Conservation (phyloP, 2,329 filamentous ascomycete genomes). For the Fusarium sp. region DNA sequence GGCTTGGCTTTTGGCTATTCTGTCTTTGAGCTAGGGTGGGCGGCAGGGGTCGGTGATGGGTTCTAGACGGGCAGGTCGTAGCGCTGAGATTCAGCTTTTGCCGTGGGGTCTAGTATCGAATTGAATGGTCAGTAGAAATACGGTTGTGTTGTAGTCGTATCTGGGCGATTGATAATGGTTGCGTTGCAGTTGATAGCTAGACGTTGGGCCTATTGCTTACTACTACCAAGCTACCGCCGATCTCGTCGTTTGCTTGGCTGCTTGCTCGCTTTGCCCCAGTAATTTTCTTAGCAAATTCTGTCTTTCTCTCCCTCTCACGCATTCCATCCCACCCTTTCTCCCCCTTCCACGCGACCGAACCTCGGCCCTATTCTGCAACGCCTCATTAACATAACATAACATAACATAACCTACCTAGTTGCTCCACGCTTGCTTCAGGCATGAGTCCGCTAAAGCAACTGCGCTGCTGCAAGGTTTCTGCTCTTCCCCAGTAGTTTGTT, state of each 20-base stretch:
- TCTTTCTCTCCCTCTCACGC: conserved; percentile 6
- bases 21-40: background rate
- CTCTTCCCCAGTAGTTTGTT: conserved; percentile 32
- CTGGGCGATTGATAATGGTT: background rate
- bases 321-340: conserved; percentile 6
- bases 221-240: background rate
- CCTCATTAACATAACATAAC: conserved; percentile 1
- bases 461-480: conserved; percentile 25
- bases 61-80: background rate
- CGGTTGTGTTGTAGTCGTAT: conserved; percentile 21
- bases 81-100: background rate
- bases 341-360: conserved; percentile 8
- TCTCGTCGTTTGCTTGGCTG: conserved; percentile 14
- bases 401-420: conserved; percentile 7
- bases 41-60: conserved; percentile 7
- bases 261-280: conserved; percentile 16
- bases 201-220: background rate
- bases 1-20: conserved; percentile 25
- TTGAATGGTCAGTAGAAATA: background rate
- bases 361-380: conserved; percentile 24
- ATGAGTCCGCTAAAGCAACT: conserved; percentile 15
- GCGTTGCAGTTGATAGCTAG: background rate
- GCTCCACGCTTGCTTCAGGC: conserved; percentile 4
- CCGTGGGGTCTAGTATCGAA: background rate
- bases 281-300: conserved; percentile 9